These are phyloP conservation scores for Ophiosphaerella herpotricha DNA, from an alignment of 2,329 filamentous ascomycete species.

Conservation along the genomic window DNA sequence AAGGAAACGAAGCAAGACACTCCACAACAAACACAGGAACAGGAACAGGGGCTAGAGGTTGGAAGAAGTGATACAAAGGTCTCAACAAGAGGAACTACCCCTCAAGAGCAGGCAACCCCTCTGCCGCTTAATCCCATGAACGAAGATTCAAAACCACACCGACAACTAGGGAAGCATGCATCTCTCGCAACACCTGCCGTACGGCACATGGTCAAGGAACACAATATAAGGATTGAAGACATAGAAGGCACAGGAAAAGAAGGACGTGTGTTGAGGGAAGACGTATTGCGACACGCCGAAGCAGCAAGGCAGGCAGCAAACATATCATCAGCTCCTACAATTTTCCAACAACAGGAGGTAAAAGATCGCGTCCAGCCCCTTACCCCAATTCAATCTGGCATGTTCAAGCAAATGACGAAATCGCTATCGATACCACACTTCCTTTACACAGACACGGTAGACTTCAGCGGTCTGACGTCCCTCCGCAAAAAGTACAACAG, in stretches of 20 bases:
- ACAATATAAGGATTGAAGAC: constrained; percentile 76
- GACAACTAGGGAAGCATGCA: constrained; percentile 65
- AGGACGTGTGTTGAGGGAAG: constrained; percentile 89
- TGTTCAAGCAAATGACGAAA: constrained; percentile 98
- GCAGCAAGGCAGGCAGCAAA: constrained; percentile 23
- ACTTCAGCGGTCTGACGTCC: constrained; percentile 74
- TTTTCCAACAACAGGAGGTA: constrained; percentile 32
- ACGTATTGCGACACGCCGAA: constrained; percentile 63
- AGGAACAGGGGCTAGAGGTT: constrained; percentile 34
- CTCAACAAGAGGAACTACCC: constrained; percentile 17
- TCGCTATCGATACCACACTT: constrained; percentile 93
- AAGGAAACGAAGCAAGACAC: constrained; percentile 29
- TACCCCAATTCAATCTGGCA: constrained; percentile 80
- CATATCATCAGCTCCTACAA: constrained; percentile 30
- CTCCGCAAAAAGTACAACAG: constrained; percentile 76
- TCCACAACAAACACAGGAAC: constrained; percentile 14
- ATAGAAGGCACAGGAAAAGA: constrained; percentile 87
- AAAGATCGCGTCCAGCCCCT: constrained; percentile 72
- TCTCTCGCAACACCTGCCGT: constrained; percentile 90
- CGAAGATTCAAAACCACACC: constrained; percentile 22
- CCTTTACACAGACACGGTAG: constrained; percentile 87
- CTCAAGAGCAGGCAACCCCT: constrained; percentile 18
- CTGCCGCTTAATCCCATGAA: constrained; percentile 26
- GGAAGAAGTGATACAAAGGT: constrained; percentile 42
- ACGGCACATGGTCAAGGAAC: constrained; percentile 80